Percentiles rank a stretch among this genome's conserved stretches.
These are phyloP conservation scores for Nakazawaea peltata DNA, from an alignment of 805 yeast genomes.

Conservation along the genomic window DNA sequence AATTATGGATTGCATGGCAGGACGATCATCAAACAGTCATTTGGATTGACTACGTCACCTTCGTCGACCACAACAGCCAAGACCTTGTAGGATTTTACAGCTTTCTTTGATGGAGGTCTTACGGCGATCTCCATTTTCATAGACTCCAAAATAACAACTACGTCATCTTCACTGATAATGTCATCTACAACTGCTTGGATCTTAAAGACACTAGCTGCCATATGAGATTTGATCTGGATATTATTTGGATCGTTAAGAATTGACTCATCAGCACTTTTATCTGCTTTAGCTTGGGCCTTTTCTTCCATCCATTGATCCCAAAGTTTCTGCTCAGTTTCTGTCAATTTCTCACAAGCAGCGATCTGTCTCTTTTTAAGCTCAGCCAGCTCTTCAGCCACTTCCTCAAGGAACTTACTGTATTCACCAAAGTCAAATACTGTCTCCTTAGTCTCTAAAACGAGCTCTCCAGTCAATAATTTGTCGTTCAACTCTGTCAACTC, in stretches of 20 bases:
- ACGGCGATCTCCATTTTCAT: conserved; percentile 29
- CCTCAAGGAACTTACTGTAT: conserved; percentile 20
- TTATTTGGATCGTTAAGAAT: conserved; percentile 18
- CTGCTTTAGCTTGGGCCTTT: conserved; percentile 14
- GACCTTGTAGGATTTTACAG: conserved; percentile 14
- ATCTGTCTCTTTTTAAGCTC: conserved; percentile 14
- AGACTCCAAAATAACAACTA: conserved; percentile 22
- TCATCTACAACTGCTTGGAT: conserved; percentile 19
- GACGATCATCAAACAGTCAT: conserved; percentile 15
- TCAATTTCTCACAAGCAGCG: conserved; percentile 12
- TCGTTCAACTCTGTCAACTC: conserved; percentile 21
- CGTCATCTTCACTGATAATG: conserved; percentile 14
- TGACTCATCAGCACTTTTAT: conserved; percentile 13
- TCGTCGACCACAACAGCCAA: conserved; percentile 21
- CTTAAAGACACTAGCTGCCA: conserved; percentile 27
- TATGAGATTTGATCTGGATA: conserved; percentile 17
- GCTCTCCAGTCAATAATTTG: conserved; percentile 21
- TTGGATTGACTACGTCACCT: conserved; percentile 24
- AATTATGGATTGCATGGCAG: no score
- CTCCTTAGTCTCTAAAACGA: conserved; percentile 19
- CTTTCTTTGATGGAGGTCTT: conserved; percentile 15
- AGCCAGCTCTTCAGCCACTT: conserved; percentile 19
- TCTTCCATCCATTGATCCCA: conserved; percentile 19
- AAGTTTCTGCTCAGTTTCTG: conserved; percentile 13
- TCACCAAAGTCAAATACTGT: conserved; percentile 24